phyloP scores from a whole-genome alignment of 805 yeast genomes.

The Metschnikowia drakensbergensis region DNA sequence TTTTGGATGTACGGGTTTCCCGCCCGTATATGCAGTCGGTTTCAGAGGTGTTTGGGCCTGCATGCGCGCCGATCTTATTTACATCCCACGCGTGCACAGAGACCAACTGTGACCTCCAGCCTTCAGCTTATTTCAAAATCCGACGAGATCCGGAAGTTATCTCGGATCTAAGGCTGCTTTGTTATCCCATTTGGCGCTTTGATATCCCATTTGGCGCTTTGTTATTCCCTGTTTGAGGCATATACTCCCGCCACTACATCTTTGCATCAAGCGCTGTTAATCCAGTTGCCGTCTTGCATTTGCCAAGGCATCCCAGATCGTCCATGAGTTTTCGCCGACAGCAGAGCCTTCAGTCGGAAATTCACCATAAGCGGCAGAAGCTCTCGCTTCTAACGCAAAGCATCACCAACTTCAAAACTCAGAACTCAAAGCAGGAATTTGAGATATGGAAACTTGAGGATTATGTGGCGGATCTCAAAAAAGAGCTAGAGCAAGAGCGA shows the following conservation, averaged over 20 bases:
- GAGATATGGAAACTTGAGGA: slow-evolving; percentile 32
- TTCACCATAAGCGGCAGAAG: slow-evolving; percentile 8
- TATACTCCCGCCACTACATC: too few relatives aligned
- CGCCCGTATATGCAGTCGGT: neutral
- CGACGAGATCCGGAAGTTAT: too few relatives aligned
- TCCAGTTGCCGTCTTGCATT: too few relatives aligned
- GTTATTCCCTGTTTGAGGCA: too few relatives aligned
- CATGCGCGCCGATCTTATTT: neutral
- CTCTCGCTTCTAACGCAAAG: slow-evolving; percentile 10
- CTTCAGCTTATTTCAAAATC: too few relatives aligned
- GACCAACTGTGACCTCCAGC: too few relatives aligned
- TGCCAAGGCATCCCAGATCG: neutral
- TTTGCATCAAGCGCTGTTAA: too few relatives aligned
- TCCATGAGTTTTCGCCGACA: slow-evolving; percentile 2
- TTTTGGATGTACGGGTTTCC: too few relatives aligned
- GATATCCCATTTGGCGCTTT: too few relatives aligned
- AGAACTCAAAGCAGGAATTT: slow-evolving; percentile 35
- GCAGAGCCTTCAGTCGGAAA: slow-evolving; percentile 10
- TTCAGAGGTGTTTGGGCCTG: neutral
- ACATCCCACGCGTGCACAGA: neutral
- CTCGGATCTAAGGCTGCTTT: too few relatives aligned
- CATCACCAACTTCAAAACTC: slow-evolving; percentile 32
- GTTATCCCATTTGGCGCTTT: too few relatives aligned
- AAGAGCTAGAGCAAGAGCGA: slow-evolving; percentile 31
- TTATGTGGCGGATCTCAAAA: slow-evolving; percentile 34